These are phyloP conservation scores for Tolypocladium paradoxum DNA, from an alignment of 2,329 filamentous ascomycete genomes.

Conservation along the genomic window DNA sequence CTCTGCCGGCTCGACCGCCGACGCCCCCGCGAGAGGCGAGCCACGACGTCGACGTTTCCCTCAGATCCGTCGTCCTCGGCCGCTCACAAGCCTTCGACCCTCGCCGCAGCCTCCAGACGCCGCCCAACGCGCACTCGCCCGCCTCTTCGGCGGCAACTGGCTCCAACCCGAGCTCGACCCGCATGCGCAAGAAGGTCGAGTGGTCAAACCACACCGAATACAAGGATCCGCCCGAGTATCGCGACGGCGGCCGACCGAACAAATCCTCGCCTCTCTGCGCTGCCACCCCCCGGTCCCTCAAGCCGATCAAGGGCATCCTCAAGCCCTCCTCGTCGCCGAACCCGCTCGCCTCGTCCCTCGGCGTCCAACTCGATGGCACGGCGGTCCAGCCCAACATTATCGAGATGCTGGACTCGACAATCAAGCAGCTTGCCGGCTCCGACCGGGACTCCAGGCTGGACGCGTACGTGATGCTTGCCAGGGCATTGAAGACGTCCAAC, in stretches of 20 bases:
- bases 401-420: constrained; percentile 75
- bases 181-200: constrained; percentile 42
- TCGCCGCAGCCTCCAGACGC: constrained; percentile 33
- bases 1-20: constrained; percentile 49
- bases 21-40: constrained; percentile 52
- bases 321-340: constrained; percentile 53
- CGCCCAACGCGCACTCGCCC: constrained; percentile 37
- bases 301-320: constrained; percentile 59
- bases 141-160: constrained; percentile 28
- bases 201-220: constrained; percentile 48
- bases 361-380: constrained; percentile 29
- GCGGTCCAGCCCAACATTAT: constrained; percentile 45
- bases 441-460: constrained; percentile 68
- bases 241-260: constrained; percentile 23
- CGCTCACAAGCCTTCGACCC: constrained; percentile 27
- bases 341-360: constrained; percentile 27
- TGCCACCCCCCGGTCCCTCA: constrained; percentile 27
- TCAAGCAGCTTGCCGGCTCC: constrained; percentile 67
- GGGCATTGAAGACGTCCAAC: constrained; percentile 69
- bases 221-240: constrained; percentile 39
- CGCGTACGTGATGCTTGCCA: constrained; percentile 72
- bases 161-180: constrained; percentile 31
- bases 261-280: constrained; percentile 30
- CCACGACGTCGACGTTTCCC: constrained; percentile 23
- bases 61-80: constrained; percentile 23